Evolutionary conservation across 2,329 filamentous ascomycete species (phyloP).

Genomic region (Talaromyces sp.): DNA sequence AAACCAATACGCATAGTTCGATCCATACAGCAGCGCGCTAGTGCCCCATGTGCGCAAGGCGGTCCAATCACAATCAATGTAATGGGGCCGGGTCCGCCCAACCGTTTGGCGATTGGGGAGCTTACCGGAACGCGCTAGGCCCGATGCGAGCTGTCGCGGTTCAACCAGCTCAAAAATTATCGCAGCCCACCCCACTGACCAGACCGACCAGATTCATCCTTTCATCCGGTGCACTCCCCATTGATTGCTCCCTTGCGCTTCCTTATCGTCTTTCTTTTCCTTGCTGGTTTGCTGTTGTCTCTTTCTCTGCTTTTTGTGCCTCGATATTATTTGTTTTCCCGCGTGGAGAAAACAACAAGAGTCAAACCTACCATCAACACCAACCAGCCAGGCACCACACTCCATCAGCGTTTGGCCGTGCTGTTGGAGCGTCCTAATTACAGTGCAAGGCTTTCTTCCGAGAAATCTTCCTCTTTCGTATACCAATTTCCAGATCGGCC

Average conservation of each 20-base stretch:
- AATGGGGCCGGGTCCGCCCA: slow-evolving; percentile 23
- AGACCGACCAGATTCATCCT: background rate
- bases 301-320: background rate
- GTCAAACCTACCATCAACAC: background rate
- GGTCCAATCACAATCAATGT: slow-evolving; percentile 2
- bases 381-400: slow-evolving; percentile 3
- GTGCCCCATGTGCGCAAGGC: slow-evolving; percentile 10
- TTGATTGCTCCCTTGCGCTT: background rate
- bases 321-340: background rate
- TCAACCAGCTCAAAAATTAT: slow-evolving; percentile 24
- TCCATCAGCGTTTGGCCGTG: slow-evolving; percentile 9
- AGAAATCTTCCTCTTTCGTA: background rate
- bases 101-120: slow-evolving; percentile 32
- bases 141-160: slow-evolving; percentile 23
- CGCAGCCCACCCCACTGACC: slow-evolving; percentile 3
- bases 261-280: background rate
- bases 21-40: background rate
- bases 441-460: background rate
- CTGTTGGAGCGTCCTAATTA: slow-evolving; percentile 1
- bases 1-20: background rate
- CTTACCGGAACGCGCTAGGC: slow-evolving; percentile 24
- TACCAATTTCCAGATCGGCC: background rate
- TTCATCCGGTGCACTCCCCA: background rate
- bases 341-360: background rate
- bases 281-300: background rate